phyloP scores from a whole-genome alignment of 176 grass and related monocot species.

The Oropetium thomaeum region DNA sequence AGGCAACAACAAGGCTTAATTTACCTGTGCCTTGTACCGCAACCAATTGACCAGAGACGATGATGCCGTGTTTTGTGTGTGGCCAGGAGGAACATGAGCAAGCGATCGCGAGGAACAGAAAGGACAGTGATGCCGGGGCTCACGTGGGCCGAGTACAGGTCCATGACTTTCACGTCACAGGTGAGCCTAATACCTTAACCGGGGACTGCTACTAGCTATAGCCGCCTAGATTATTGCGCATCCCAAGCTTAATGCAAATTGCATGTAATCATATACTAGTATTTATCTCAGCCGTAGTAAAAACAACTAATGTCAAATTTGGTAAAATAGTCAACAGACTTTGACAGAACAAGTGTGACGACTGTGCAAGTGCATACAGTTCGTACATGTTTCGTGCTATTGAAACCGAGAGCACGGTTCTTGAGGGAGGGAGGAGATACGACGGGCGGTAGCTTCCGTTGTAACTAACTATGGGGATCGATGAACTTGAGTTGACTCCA shows the following conservation, averaged over 20 bases:
- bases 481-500: not conserved
- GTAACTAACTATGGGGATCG: not conserved
- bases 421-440: slow-evolving; percentile 9
- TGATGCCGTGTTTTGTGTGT: slow-evolving; percentile 42
- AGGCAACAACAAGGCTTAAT: slow-evolving; percentile 21
- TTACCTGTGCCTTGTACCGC: slow-evolving; percentile 23
- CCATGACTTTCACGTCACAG: slow-evolving; percentile 81
- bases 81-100: slow-evolving; percentile 83
- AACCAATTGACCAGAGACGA: slow-evolving; percentile 35
- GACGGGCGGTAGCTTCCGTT: not conserved
- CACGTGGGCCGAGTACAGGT: slow-evolving; percentile 86
- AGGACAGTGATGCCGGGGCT: slow-evolving; percentile 52
- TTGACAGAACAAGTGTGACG: not conserved
- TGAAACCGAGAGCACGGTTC: not conserved
- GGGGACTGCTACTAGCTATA: not conserved
- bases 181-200: slow-evolving; percentile 63
- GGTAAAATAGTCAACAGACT: not conserved
- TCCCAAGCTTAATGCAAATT: slow-evolving; percentile 23
- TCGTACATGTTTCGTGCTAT: slow-evolving; percentile 20
- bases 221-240: not conserved
- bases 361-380: slow-evolving; percentile 20
- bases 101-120: slow-evolving; percentile 53
- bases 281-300: not conserved
- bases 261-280: slow-evolving; percentile 24
- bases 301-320: not conserved